Conservation (phyloP, 768 basidiomycete species). For the Suillus variegatus region DNA sequence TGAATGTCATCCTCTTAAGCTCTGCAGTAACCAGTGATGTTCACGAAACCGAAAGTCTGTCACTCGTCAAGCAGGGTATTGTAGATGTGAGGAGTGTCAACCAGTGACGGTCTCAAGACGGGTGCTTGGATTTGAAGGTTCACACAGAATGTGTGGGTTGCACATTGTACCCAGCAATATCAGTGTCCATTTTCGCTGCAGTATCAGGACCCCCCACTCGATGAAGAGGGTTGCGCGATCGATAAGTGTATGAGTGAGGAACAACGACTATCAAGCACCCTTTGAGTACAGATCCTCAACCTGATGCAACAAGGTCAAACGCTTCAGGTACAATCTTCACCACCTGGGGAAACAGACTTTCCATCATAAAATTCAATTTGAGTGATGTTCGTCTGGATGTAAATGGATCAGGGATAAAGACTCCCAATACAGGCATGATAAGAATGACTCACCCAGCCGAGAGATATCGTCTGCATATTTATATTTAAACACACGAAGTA, state of each 20-base stretch:
- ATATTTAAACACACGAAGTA: not conserved
- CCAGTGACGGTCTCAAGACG: slow-evolving; percentile 47
- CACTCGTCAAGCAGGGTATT: slow-evolving; percentile 57
- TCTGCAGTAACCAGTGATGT: slow-evolving; percentile 57
- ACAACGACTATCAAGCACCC: slow-evolving; percentile 64
- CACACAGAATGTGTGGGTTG: slow-evolving; percentile 41
- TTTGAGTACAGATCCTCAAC: slow-evolving; percentile 21
- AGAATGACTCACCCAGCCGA: slow-evolving; percentile 18
- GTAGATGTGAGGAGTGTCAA: slow-evolving; percentile 60
- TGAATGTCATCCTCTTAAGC: slow-evolving; percentile 61
- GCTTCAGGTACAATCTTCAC: not conserved
- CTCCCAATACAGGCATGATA: no score
- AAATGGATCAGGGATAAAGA: not conserved
- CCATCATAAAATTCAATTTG: slow-evolving; percentile 24
- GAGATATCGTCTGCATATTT: slow-evolving; percentile 6
- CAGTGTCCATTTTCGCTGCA: slow-evolving; percentile 29
- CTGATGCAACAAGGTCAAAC: slow-evolving; percentile 8
- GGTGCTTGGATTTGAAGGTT: slow-evolving; percentile 42
- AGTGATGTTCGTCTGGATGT: slow-evolving; percentile 23
- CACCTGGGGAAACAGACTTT: slow-evolving; percentile 31
- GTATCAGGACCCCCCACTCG: slow-evolving; percentile 37
- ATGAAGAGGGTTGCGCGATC: slow-evolving; percentile 56
- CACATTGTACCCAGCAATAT: slow-evolving; percentile 50
- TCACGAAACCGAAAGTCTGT: slow-evolving; percentile 54
- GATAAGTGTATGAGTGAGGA: slow-evolving; percentile 61